Percentiles rank a stretch among this genome's conserved stretches.
These are phyloP conservation scores for Saprolegnia parasitica DNA, from an alignment of 352 stramenopile genomes.

Conservation along the genomic window DNA sequence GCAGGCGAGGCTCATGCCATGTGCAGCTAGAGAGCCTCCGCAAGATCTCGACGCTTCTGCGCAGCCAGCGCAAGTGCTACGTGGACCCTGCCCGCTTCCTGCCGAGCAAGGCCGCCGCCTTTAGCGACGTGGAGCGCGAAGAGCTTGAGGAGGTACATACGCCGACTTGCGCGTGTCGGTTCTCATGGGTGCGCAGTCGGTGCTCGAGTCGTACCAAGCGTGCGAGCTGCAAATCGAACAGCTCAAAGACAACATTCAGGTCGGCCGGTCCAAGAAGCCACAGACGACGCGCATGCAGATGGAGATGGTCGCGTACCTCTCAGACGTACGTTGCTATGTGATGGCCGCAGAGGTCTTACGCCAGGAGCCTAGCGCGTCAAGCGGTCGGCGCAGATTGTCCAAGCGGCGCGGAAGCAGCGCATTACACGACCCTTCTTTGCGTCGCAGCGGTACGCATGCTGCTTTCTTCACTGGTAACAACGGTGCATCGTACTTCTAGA, in stretches of 20 bases:
- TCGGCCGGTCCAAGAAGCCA: background rate
- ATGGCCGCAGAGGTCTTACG: background rate
- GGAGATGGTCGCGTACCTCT: constrained; percentile 21
- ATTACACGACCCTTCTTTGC: constrained; percentile 21
- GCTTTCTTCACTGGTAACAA: background rate
- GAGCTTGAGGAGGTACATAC: constrained; percentile 27
- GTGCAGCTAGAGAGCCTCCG: constrained; percentile 15
- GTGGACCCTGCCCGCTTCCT: constrained; percentile 23
- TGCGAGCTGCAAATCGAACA: constrained; percentile 14
- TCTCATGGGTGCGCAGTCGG: constrained; percentile 2
- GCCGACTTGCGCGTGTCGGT: background rate
- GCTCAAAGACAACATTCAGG: constrained; percentile 2
- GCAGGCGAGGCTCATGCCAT: background rate
- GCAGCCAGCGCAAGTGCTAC: constrained; percentile 9
- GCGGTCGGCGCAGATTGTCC: background rate
- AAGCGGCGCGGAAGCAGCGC: constrained; percentile 20
- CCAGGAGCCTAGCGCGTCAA: constrained; percentile 11
- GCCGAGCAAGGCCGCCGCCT: constrained; percentile 24
- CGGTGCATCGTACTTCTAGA: background rate
- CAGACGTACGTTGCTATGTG: constrained; percentile 2
- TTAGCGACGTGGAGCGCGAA: constrained; percentile 23
- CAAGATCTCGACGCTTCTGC: constrained; percentile 13
- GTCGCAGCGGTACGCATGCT: constrained; percentile 7
- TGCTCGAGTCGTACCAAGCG: constrained; percentile 20
- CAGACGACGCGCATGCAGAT: constrained; percentile 11